Conservation (phyloP, 768 basidiomycete genomes). For the Amanita molliuscula region DNA sequence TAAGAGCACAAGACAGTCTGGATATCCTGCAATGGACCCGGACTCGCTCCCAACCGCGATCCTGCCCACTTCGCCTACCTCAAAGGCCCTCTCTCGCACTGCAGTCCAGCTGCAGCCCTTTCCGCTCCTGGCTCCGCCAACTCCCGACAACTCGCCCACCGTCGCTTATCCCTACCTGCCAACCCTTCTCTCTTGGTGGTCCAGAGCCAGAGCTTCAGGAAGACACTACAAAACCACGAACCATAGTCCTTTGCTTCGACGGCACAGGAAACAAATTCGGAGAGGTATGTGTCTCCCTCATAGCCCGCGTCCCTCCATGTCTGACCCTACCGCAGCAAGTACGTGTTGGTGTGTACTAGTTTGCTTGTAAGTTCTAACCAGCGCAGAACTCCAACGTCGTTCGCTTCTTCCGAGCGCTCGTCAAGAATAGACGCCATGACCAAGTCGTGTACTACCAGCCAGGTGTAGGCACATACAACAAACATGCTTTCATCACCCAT, state of each 20-base stretch:
- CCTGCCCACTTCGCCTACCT: neutral
- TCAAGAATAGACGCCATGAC: neutral
- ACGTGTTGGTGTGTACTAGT: neutral
- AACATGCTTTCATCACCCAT: neutral
- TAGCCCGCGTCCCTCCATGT: neutral
- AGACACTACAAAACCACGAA: neutral
- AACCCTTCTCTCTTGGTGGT: neutral
- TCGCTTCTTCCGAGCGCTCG: conserved; percentile 3
- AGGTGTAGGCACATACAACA: conserved; percentile 4
- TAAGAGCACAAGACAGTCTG: too few relatives aligned
- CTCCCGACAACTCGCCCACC: neutral
- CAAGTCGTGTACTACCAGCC: conserved; percentile 3
- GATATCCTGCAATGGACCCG: too few relatives aligned
- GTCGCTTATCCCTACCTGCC: neutral
- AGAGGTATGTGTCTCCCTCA: neutral
- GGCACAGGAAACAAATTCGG: conserved; percentile 5
- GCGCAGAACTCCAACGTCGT: conserved; percentile 4
- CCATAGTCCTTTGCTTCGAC: conserved; percentile 1
- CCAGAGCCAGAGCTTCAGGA: neutral
- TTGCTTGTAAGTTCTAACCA: neutral
- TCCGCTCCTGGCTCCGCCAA: too few relatives aligned
- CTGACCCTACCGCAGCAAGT: neutral
- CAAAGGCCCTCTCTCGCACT: neutral
- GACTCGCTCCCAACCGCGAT: neutral
- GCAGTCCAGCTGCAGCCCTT: too few relatives aligned